A percentile compares a stretch with the other conserved stretches of the same genome.
These are phyloP conservation scores for Fraxinus sp. DNA, from an alignment of 305 asterid species.

Conservation along the genomic window DNA sequence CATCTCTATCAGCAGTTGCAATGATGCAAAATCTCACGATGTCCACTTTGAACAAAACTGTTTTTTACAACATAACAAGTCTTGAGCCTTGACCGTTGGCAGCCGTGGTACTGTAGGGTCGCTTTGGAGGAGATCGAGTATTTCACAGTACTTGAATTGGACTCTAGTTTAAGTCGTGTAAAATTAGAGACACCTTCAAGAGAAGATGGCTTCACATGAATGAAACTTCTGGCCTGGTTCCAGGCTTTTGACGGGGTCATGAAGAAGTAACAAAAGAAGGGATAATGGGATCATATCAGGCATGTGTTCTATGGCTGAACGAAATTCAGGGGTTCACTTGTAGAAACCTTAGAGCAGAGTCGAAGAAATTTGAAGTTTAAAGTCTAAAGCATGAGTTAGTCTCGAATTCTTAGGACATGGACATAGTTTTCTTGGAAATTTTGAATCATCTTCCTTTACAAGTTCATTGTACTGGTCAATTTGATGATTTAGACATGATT, in stretches of 20 bases:
- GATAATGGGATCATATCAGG: slow-evolving; percentile 35
- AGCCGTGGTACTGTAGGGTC: slow-evolving; percentile 77
- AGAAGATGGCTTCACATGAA: slow-evolving; percentile 26
- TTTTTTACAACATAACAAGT: neutral
- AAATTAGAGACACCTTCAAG: slow-evolving; percentile 32
- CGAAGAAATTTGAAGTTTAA: slow-evolving; percentile 39
- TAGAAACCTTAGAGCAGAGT: slow-evolving; percentile 54
- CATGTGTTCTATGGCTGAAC: slow-evolving; percentile 43
- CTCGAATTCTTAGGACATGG: neutral
- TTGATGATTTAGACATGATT: neutral
- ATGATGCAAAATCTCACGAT: neutral
- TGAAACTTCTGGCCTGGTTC: slow-evolving; percentile 50
- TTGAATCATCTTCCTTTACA: neutral
- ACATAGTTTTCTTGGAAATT: neutral
- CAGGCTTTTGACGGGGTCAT: slow-evolving; percentile 34
- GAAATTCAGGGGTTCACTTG: slow-evolving; percentile 51
- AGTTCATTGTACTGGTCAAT: neutral
- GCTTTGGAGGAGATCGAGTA: slow-evolving; percentile 69
- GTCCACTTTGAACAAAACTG: neutral
- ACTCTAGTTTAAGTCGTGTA: slow-evolving; percentile 32
- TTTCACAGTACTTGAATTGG: slow-evolving; percentile 50
- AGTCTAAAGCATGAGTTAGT: neutral
- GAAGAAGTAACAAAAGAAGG: slow-evolving; percentile 60
- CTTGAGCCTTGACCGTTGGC: slow-evolving; percentile 37
- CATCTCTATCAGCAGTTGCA: neutral